Base-by-base conservation (phyloP, 495 filamentous ascomycete genomes). In the Aspergillus olivimuriae region DNA sequence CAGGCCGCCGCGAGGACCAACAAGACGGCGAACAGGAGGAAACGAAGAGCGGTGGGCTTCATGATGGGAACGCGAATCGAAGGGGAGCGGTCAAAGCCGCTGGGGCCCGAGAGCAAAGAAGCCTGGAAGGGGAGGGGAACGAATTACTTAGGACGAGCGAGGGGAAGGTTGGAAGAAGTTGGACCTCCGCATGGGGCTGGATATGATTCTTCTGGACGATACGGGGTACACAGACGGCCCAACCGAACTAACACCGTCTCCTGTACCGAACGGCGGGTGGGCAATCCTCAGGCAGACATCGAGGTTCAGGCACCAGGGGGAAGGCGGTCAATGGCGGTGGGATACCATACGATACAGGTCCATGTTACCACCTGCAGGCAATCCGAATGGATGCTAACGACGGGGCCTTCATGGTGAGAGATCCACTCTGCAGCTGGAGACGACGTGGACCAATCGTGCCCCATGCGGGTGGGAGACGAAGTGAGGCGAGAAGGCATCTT, bases 1-100 rank as follows among this genome's bases (percentile, higher is more conserved):
- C 87, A 94, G 12, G 86, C 87, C 45, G 78, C 76, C 34, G 75
- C 80, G 23, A 85, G 52, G 7, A 77, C 77, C 18, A 79, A 71
- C 24, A 86, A 65, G 34, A 62, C 52, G 41, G 61, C 57, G 18
- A 69, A 55, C 30, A 69, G 16, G 3, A 65, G 26, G 24, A 69
- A 46, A 37, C 56, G 63, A 21, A 67, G 47, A 15, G 53, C 35
- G 26, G 54, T 46, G 16, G 54, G 46, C 61, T 63, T 71, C 69
- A 73, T 73, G 16, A 48, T 64, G 42, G 44, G 17, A 34, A 28
- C 33, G 35, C 39, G 24, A 26, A 39, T 20, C 12, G n/a, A 30
- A 49, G 45, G 45, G 46, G 33, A 61, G 59, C 56, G 53, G 53
- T 61, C 57, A 60, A 58, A 53, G 46, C 50, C 52, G 52, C 58